A percentile compares a stretch with the other conserved stretches of the same genome.
phyloP scores from a whole-genome alignment of 1,139 yeast species.

The Lodderomyces orthopsilosis region DNA sequence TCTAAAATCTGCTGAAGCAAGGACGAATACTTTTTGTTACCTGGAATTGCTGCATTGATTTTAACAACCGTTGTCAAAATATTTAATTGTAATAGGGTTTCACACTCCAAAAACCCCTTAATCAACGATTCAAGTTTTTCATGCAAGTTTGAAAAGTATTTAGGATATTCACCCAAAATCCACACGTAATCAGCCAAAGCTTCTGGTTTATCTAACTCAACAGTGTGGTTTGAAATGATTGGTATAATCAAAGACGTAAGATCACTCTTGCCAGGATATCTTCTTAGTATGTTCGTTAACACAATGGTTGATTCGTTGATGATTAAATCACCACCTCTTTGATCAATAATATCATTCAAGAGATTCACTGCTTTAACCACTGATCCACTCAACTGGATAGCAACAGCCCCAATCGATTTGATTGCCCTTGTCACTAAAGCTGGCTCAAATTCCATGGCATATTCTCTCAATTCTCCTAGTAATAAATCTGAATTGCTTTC shows the following conservation, averaged over 20 bases:
- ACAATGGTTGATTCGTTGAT: slow-evolving; percentile 79
- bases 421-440: slow-evolving; percentile 84
- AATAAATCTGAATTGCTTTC: slow-evolving; percentile 66
- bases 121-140: slow-evolving; percentile 50
- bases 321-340: slow-evolving; percentile 69
- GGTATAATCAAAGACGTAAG: slow-evolving; percentile 67
- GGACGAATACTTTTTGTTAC: slow-evolving; percentile 26
- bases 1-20: slow-evolving; percentile 72
- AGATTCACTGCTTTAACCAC: slow-evolving; percentile 74
- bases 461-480: slow-evolving; percentile 83
- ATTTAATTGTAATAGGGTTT: slow-evolving; percentile 71
- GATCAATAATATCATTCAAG: slow-evolving; percentile 70
- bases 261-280: slow-evolving; percentile 64
- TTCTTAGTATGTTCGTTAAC: slow-evolving; percentile 74
- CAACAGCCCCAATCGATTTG: slow-evolving; percentile 83
- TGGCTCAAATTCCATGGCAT: slow-evolving; percentile 91
- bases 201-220: slow-evolving; percentile 58
- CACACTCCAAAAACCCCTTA: slow-evolving; percentile 67
- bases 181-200: slow-evolving; percentile 79
- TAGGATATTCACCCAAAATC: slow-evolving; percentile 87
- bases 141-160: slow-evolving; percentile 56
- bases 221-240: slow-evolving; percentile 58
- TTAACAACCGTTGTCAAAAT: slow-evolving; percentile 78
- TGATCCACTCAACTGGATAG: slow-evolving; percentile 67
- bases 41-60: slow-evolving; percentile 49